Evolutionary conservation across 768 basidiomycete species (phyloP), one percentile per base, ranked within the genome.

Genomic region (Tulasnella sp.): DNA sequence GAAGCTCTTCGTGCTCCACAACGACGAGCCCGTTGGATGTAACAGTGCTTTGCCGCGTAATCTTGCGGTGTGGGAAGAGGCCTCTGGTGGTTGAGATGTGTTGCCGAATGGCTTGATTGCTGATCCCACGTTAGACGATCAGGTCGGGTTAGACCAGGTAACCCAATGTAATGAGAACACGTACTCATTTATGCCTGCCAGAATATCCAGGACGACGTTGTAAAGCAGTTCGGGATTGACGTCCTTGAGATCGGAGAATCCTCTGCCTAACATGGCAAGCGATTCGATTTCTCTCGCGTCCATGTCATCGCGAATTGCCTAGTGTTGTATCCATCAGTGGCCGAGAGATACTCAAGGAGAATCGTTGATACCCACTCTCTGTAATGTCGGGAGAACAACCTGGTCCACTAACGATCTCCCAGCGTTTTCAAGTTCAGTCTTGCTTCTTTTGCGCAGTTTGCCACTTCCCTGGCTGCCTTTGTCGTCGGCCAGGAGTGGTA

Each of bases 101-200:
- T 63, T 87, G 82, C 59, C 85, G 82, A 34, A 95, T 81, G n/a
- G 81, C 75, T 29, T 79, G 58, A 68, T 89, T 92, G 61, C 92
- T 95, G 66, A 21, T 23, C 58, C 23, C 42, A n/a, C 10, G n/a
- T n/a, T n/a, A n/a, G n/a, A n/a, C n/a, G n/a, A 61, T 41, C 43
- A 42, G 4, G 13, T 19, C 44, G 49, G 49, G 50, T 64, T 60
- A 30, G 61, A 44, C 34, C 61, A 61, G 26, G 27, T 27, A 52
- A 43, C 51, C 3, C 49, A 23, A 17, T 52, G 27, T 19, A 45
- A 24, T 15, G 19, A 2, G 41, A 63, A 51, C 15, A 79, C 88
- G 63, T 70, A 93, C 93, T 91, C 88, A 70, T 95, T 89, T 69
- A 98, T 86, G 13, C 88, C 92, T 34, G 85, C 79, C 9, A 98